Evolutionary conservation across 2,329 filamentous ascomycete genomes (phyloP).

Genomic region (Hypocrella siamensis): DNA sequence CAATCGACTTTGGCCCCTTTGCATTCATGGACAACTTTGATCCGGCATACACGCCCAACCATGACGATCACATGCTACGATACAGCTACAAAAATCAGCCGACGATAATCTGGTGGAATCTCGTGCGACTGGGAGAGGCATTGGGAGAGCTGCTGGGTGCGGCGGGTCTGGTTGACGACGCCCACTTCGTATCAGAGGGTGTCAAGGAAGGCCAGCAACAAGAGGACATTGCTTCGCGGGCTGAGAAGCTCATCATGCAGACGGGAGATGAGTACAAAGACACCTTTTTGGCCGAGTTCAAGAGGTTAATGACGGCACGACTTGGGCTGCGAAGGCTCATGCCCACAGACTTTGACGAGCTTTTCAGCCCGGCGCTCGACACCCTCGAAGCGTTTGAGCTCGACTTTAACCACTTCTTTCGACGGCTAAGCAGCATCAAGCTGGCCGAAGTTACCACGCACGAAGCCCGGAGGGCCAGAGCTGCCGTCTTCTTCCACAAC

Average conservation of each 20-base stretch:
- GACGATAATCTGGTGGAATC: conserved; percentile 96
- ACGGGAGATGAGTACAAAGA: conserved; percentile 77
- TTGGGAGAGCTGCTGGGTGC: conserved; percentile 78
- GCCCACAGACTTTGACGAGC: conserved; percentile 58
- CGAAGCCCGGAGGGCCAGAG: conserved; percentile 43
- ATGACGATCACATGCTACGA: conserved; percentile 75
- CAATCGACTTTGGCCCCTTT: conserved; percentile 90
- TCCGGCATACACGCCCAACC: conserved; percentile 86
- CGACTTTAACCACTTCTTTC: conserved; percentile 92
- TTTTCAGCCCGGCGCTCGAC: conserved; percentile 75
- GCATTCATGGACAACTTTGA: conserved; percentile 98
- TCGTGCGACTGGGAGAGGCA: conserved; percentile 79
- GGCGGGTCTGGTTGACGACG: conserved; percentile 54
- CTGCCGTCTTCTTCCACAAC: conserved; percentile 63
- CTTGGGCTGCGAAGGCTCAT: conserved; percentile 59
- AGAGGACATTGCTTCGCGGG: conserved; percentile 59
- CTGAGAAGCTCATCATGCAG: conserved; percentile 69
- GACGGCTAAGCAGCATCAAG: conserved; percentile 52
- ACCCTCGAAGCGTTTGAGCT: conserved; percentile 67
- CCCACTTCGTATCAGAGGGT: conserved; percentile 56
- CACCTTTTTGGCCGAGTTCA: conserved; percentile 81
- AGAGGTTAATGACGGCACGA: conserved; percentile 63
- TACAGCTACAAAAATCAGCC: conserved; percentile 93
- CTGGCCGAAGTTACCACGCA: conserved; percentile 48
- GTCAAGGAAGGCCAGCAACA: conserved; percentile 47